These are phyloP conservation scores for Linnemannia zychae DNA, from an alignment of 192 early-diverging fungal genomes.

Conservation along the genomic window DNA sequence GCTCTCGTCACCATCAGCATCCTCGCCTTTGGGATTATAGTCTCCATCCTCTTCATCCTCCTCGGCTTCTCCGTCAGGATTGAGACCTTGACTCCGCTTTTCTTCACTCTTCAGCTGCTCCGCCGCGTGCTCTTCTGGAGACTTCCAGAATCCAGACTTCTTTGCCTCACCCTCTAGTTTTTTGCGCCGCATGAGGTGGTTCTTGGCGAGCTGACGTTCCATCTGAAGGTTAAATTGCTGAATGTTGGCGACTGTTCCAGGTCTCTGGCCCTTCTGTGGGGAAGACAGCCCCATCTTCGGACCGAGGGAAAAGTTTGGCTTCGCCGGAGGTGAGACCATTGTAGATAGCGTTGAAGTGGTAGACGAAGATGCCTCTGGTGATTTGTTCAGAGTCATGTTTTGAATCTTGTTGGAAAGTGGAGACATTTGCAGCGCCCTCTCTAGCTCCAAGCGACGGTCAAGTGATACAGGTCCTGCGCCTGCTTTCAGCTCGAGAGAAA, in stretches of 20 bases:
- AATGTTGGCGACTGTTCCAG: not conserved
- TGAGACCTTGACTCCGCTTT: slow-evolving; percentile 15
- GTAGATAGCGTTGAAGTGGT: not conserved
- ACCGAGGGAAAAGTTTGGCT: not conserved
- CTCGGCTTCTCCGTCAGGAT: slow-evolving; percentile 22
- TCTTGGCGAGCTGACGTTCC: slow-evolving; percentile 28
- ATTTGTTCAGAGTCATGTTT: slow-evolving; percentile 16
- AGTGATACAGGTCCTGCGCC: not conserved
- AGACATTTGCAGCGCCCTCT: slow-evolving; percentile 19
- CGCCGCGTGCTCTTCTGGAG: slow-evolving; percentile 36
- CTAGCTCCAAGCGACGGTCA: not conserved
- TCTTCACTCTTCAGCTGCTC: slow-evolving; percentile 36
- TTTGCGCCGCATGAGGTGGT: slow-evolving; percentile 22
- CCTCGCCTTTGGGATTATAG: not conserved
- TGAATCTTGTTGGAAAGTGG: slow-evolving; percentile 39
- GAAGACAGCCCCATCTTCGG: not conserved
- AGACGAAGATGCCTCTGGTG: not conserved
- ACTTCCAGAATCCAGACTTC: slow-evolving; percentile 28
- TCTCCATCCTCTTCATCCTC: slow-evolving; percentile 3
- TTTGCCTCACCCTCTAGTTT: slow-evolving; percentile 27
- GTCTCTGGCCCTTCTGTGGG: not conserved
- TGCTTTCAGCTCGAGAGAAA: slow-evolving; percentile 4
- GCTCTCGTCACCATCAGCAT: slow-evolving; percentile 13
- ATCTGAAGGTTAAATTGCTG: slow-evolving; percentile 16
- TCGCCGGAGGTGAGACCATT: not conserved